Base-by-base conservation (phyloP, 1,284 basidiomycete species). In the Coniferiporia weirii region DNA sequence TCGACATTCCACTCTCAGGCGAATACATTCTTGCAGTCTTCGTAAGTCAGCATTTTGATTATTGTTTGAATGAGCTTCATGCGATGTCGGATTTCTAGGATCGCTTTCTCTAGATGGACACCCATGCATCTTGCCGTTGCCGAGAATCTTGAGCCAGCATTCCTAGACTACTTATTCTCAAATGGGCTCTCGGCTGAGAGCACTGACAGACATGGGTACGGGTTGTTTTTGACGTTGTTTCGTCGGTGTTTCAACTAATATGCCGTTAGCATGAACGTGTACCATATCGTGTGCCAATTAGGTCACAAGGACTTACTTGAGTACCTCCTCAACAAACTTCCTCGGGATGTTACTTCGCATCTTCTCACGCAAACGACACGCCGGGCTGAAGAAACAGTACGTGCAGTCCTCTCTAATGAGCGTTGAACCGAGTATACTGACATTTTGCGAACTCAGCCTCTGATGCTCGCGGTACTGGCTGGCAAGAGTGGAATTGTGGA, bases 91-190 rank as follows among this genome's bases (percentile, higher is more conserved):
- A 43, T 43, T 43, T 43, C 40, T 43, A 52, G 52, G 20, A 20
- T 59, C 47, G 57, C 57, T 68, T 80, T 64, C 79, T 79, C 64
- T 77, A 77, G 57, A 61, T 73, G 48, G 77, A 78, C 5, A 71
- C 75, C 60, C 81, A 78, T 59, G 64, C 73, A 5, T 82, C 35
- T 66, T 10, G 80, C 80, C 1, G 74, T 75, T 0, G 65, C 68
- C 17, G 63, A 50, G 17, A 62, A 65, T 7, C 69, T 65, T 27
- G 62, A 69, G 6, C 51, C 67, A 0, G 71, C 72, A 1, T 58
- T 82, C 35, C 65, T 84, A 40, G 79, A 85, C 52, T 82, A 76
- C 65, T 66, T 84, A 36, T 67, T 83, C 6, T 71, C 73, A 3
- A 77, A 76, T 49, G 77, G 75, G 4, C 69, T 79, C 2, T 77